A percentile compares a stretch with the other conserved stretches of the same genome.
Evolutionary conservation across 2,329 filamentous ascomycete species (phyloP).

Genomic region (Pestalotiopsis sp.): DNA sequence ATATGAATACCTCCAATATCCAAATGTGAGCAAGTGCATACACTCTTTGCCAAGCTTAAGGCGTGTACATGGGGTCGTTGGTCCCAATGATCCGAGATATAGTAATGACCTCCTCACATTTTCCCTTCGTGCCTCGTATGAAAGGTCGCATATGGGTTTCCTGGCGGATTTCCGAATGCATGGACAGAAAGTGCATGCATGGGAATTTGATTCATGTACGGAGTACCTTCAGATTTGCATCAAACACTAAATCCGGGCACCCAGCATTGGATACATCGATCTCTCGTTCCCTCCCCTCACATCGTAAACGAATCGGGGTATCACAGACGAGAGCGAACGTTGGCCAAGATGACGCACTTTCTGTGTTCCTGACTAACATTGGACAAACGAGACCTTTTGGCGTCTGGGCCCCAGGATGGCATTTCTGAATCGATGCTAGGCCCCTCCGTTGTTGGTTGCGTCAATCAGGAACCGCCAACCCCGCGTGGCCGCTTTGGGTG

Average conservation of each 20-base stretch:
- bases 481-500: neutral
- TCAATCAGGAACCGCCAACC: neutral
- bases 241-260: neutral
- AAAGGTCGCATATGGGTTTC: no score
- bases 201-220: no score
- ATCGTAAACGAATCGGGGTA: neutral
- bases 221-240: no score
- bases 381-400: conserved; percentile 5
- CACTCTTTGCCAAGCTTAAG: no score
- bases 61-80: no score
- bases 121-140: no score
- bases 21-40: neutral
- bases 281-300: neutral
- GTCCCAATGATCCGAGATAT: no score
- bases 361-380: conserved; percentile 7
- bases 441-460: neutral
- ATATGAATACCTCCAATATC: neutral
- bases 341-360: conserved; percentile 6
- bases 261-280: neutral
- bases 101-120: no score
- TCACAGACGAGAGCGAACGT: neutral
- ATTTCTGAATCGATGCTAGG: conserved; percentile 1
- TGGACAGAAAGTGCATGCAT: no score
- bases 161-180: no score
- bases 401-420: neutral